Evolutionary conservation across 2,329 filamentous ascomycete species (phyloP).

Genomic region (Thyridium curvatum): DNA sequence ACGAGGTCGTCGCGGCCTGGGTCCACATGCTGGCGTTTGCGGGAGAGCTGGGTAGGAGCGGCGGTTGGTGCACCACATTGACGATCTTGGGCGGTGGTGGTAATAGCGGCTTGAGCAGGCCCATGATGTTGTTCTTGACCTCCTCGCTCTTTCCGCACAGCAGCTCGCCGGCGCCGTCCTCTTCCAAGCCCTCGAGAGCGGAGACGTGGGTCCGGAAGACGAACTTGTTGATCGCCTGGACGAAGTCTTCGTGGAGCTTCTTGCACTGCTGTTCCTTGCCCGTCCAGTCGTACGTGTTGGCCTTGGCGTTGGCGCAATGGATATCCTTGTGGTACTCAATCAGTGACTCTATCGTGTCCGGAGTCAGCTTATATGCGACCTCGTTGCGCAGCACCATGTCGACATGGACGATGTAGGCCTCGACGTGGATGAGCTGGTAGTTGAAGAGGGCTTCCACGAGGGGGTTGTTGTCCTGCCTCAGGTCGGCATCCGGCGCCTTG

Average conservation of each 20-base stretch:
- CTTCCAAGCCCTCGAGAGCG: constrained; percentile 90
- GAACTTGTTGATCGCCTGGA: constrained; percentile 95
- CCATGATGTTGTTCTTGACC: constrained; percentile 80
- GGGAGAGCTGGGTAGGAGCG: constrained; percentile 78
- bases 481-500: constrained; percentile 79
- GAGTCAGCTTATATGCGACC: constrained; percentile 95
- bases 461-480: constrained; percentile 75
- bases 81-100: constrained; percentile 82
- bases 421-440: constrained; percentile 86
- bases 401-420: constrained; percentile 97
- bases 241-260: constrained; percentile 94
- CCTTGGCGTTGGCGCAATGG: constrained; percentile 84
- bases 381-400: constrained; percentile 98
- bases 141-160: constrained; percentile 88
- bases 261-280: constrained; percentile 95
- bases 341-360: constrained; percentile 86
- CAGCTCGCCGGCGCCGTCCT: constrained; percentile 91
- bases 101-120: constrained; percentile 79
- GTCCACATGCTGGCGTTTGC: constrained; percentile 75
- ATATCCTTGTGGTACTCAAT: constrained; percentile 96
- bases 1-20: constrained; percentile 58
- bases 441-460: constrained; percentile 85
- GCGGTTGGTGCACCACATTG: constrained; percentile 81
- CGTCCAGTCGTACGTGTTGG: constrained; percentile 87
- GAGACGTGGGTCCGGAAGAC: constrained; percentile 86